Evolutionary conservation across 2,329 filamentous ascomycete genomes (phyloP).

Genomic region (Mycocentrospora acerina): DNA sequence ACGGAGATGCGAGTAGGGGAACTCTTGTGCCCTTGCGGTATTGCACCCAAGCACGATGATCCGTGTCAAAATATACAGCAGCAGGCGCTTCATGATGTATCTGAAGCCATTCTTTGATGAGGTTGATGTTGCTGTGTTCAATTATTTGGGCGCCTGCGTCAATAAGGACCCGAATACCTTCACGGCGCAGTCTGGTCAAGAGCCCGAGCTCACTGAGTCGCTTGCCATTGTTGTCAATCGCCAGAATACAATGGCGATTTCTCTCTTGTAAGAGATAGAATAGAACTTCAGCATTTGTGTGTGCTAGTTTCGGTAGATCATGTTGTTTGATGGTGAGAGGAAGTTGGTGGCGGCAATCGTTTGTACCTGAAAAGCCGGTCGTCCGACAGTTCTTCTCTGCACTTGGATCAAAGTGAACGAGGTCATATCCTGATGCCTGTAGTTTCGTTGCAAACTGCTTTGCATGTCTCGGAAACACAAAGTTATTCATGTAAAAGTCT

Average conservation of each 20-base stretch:
- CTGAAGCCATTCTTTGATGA: slow-evolving; percentile 56
- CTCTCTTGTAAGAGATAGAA: slow-evolving; percentile 57
- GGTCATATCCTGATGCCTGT: slow-evolving; percentile 68
- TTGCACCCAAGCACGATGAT: slow-evolving; percentile 51
- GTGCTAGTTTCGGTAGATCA: slow-evolving; percentile 57
- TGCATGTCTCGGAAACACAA: slow-evolving; percentile 66
- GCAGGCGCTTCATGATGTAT: slow-evolving; percentile 49
- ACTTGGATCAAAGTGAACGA: slow-evolving; percentile 50
- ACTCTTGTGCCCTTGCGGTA: slow-evolving; percentile 45
- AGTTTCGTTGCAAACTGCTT: slow-evolving; percentile 66
- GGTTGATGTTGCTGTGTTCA: slow-evolving; percentile 57
- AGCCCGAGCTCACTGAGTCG: slow-evolving; percentile 52
- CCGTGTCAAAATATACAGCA: slow-evolving; percentile 56
- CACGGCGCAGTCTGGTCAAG: not conserved
- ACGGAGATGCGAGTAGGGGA: slow-evolving; percentile 57
- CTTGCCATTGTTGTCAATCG: slow-evolving; percentile 24
- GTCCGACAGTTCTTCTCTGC: slow-evolving; percentile 44
- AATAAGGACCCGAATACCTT: slow-evolving; percentile 57
- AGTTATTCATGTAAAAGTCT: slow-evolving; percentile 66
- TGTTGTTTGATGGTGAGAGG: slow-evolving; percentile 63
- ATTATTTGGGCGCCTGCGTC: slow-evolving; percentile 66
- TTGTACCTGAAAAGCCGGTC: slow-evolving; percentile 73
- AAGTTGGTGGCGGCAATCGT: slow-evolving; percentile 62
- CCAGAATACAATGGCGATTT: slow-evolving; percentile 52
- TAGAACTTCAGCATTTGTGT: slow-evolving; percentile 66